Evolutionary conservation across 306 rosid genomes (phyloP).

Genomic region (Cicer yamashitae): DNA sequence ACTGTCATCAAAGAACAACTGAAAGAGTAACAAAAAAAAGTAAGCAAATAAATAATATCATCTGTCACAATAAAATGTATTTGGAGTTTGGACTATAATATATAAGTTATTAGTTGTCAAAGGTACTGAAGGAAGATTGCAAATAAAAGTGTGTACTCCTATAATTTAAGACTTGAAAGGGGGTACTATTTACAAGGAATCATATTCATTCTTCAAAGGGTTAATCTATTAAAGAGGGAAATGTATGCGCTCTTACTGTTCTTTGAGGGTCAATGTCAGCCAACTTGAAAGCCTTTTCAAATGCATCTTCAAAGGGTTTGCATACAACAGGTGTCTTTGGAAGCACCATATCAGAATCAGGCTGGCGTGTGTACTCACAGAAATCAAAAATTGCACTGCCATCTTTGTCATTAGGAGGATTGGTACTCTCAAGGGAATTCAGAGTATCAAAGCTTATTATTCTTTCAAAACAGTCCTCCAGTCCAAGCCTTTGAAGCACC

Average conservation of each 20-base stretch:
- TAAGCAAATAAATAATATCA: background rate
- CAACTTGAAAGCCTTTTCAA: conserved; percentile 63
- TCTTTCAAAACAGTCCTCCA: conserved; percentile 86
- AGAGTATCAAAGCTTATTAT: conserved; percentile 83
- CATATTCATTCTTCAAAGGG: background rate
- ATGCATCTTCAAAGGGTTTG: conserved; percentile 82
- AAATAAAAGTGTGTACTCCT: background rate
- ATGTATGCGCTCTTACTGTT: conserved; percentile 60
- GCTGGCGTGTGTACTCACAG: conserved; percentile 42
- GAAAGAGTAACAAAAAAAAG: conserved; percentile 15
- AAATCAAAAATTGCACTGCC: conserved; percentile 48
- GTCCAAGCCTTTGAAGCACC: conserved; percentile 76
- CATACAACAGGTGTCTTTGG: conserved; percentile 73
- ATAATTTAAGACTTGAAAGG: conserved; percentile 16
- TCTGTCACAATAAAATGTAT: background rate
- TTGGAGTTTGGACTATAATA: background rate
- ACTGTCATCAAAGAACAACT: conserved; percentile 91
- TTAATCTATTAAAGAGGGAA: background rate
- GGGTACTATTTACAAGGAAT: background rate
- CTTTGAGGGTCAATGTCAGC: conserved; percentile 71
- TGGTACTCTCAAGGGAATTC: conserved; percentile 49
- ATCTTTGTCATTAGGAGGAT: conserved; percentile 38
- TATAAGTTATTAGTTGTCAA: too few relatives aligned
- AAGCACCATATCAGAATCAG: conserved; percentile 48
- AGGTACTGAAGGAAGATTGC: background rate